Base-by-base conservation (phyloP, 1,139 yeast species). In the Pichia sp. region DNA sequence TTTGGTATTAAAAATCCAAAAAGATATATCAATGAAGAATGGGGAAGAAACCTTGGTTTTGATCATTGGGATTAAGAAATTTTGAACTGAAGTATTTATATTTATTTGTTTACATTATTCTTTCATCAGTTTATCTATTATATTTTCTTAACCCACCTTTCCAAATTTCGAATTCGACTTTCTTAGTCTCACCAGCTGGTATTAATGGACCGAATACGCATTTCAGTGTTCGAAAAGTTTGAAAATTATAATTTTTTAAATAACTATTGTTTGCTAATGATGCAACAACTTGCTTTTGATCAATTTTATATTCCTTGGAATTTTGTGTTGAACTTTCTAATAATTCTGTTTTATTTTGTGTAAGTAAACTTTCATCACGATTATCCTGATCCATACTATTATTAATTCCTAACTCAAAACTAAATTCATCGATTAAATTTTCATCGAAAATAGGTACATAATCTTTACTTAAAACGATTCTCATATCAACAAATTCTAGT, bases 1-100 rank as follows among this genome's bases (percentile, higher is more conserved):
- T 56, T 71, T 44, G 84, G 84, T 11, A 63, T 54, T 3, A 58
- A 67, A 3, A 58, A 74, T 18, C 81, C 82, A 26, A 66, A 63
- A 51, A 64, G 74, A 53, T 69, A 53, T 44, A 60, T 68, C 36
- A 59, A 59, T 18, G 68, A 63, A 43, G 60, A 55, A 29, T 68
- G 58, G 58, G 61, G 59, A 30, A 50, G 45, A 5, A 40, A 42
- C 10, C 44, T 59, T 11, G 61, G 60, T 7, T 58, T 58, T 43
- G 56, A 53, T n/a, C 40, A 56, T 31, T 56, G 58, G 55, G 44
- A 39, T 47, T 47, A 40, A 25, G 2, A 26, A 3, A 7, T 38
- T 28, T 28, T 27, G 28, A 35, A 18, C 18, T 18, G 18, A 18
- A 18, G 18, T 18, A 18, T 18, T 18, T 18, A 18, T 18, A 18